phyloP scores from a whole-genome alignment of 2,329 filamentous ascomycete species.

The Fusarium subglutinans region DNA sequence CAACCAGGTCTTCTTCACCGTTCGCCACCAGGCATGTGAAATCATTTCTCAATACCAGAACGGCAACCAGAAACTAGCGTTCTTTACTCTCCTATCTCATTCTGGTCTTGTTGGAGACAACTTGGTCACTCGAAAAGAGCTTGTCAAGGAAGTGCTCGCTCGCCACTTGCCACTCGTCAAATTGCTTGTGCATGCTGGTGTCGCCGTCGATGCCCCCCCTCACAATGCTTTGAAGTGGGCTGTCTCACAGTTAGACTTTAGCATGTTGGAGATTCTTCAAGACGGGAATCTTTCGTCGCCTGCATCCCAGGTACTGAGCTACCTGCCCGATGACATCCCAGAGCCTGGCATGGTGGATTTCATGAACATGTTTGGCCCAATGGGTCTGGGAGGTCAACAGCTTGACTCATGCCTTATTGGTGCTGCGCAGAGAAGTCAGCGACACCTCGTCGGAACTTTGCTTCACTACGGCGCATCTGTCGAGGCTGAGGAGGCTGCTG shows the following conservation, averaged over 20 bases:
- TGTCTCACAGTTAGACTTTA: neutral
- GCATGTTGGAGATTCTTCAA: neutral
- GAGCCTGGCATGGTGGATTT: conserved; percentile 1
- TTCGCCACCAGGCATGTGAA: neutral
- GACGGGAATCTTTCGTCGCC: neutral
- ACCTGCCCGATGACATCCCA: neutral
- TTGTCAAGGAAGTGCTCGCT: neutral
- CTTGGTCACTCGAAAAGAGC: neutral
- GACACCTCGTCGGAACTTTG: neutral
- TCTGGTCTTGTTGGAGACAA: neutral
- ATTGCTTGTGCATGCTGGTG: neutral
- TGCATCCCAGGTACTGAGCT: neutral
- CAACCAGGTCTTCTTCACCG: neutral
- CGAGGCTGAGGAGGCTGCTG: conserved; percentile 1
- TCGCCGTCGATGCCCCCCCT: neutral
- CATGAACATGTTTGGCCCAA: neutral
- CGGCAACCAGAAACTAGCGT: neutral
- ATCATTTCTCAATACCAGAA: neutral
- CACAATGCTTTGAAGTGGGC: conserved; percentile 6
- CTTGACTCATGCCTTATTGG: neutral
- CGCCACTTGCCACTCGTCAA: neutral
- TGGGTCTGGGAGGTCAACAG: neutral
- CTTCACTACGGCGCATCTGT: conserved; percentile 3
- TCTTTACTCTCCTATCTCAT: neutral
- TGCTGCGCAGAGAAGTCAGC: neutral